Evolutionary conservation across 768 basidiomycete genomes (phyloP), one percentile per base, ranked within the genome.

Genomic region (Lyophyllum atratum): DNA sequence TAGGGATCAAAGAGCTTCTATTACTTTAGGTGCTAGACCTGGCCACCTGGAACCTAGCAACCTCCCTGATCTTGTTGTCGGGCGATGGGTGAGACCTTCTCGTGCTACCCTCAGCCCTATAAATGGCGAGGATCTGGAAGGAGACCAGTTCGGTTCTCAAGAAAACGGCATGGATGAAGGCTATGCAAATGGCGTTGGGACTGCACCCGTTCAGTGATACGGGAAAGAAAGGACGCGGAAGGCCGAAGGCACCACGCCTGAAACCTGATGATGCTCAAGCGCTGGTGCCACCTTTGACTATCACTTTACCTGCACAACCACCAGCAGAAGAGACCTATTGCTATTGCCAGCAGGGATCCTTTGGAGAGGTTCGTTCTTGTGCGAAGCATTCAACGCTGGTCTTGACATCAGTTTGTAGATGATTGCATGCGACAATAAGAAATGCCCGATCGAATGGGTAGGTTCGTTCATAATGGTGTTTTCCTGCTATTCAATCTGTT

Each of bases 391-490:
- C 10, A 28, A 26, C 28, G 8, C 3, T 10, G 17, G 17, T 2
- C 4, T 17, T 29, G 7, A 47, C 26, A 3, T 47, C 15, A 7
- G 12, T 61, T 44, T 48, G 24, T 58, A 90, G 89, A 94, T 96
- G 93, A 87, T 96, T 59, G 93, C 78, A 15, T 96, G 93, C 65
- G 93, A 96, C 67, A 81, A 82, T 60, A 72, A 77, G 42, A 74
- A 78, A 15, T 96, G 93, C 68, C 75, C 80, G 60, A 75, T 78
- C 37, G 91, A 94, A 86, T 96, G 93, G 93, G 93, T 90, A 65
- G 69, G 90, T 78, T 25, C 14, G 42, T 50, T 21, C n/a, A 21
- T 34, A 19, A 43, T 24, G n/a, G 47, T 4, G 29, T 21, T 21
- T 33, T 29, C 34, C 29, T 49, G 47, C 31, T 56, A 46, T 58